These are phyloP conservation scores for Bothriochloa decipiens DNA, from an alignment of 176 grass and related monocot species.

Conservation along the genomic window DNA sequence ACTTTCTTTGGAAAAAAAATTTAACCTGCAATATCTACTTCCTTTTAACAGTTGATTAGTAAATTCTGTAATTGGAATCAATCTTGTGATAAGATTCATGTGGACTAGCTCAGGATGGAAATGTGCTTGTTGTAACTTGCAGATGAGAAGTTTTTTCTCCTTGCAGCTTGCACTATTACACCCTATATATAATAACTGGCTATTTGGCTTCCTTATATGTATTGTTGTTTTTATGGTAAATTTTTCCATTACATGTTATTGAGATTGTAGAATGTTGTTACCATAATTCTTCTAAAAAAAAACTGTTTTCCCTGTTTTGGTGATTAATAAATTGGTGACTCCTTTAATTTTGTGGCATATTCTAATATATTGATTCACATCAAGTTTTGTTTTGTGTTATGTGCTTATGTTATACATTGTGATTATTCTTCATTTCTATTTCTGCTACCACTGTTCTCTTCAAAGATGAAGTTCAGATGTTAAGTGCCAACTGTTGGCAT, in stretches of 20 bases:
- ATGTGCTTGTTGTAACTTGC: background rate
- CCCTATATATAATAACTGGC: background rate
- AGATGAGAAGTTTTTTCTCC: background rate
- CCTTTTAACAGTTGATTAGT: background rate
- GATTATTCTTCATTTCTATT: constrained; percentile 5
- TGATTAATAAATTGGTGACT: background rate
- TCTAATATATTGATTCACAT: background rate
- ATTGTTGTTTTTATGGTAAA: background rate
- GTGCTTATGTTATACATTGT: background rate
- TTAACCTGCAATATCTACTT: background rate
- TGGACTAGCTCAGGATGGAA: constrained; percentile 1
- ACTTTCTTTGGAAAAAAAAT: background rate
- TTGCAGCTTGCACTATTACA: constrained; percentile 8
- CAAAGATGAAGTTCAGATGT: background rate
- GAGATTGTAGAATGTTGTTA: constrained; percentile 2
- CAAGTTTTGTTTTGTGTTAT: background rate
- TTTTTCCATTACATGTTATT: constrained; percentile 7
- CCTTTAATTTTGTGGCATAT: constrained; percentile 1
- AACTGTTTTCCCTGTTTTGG: background rate
- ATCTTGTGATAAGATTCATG: background rate
- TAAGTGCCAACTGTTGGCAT: background rate
- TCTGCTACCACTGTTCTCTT: background rate
- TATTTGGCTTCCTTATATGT: background rate
- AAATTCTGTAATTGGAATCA: background rate
- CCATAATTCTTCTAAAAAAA: background rate